Evolutionary conservation across 768 basidiomycete species (phyloP).

Genomic region (Peribolospora kevripleyi): DNA sequence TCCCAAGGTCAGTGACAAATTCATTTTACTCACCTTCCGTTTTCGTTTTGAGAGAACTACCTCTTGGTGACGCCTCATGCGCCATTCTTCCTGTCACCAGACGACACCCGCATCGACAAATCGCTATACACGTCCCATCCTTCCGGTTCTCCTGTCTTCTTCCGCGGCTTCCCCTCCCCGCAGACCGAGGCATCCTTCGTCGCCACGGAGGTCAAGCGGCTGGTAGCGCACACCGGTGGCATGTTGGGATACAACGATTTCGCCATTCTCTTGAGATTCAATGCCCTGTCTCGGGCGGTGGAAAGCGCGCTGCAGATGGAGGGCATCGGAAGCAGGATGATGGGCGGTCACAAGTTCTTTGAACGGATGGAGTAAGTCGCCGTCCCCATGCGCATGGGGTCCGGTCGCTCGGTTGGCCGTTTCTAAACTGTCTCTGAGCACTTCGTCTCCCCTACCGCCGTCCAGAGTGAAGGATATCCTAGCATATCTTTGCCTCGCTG

Average conservation of each 20-base stretch:
- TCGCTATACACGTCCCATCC: constrained; percentile 45
- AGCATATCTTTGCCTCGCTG: constrained; percentile 56
- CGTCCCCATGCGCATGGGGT: not conserved
- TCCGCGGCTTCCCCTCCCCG: constrained; percentile 32
- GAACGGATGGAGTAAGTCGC: constrained; percentile 43
- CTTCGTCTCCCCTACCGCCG: not conserved
- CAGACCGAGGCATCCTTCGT: constrained; percentile 45
- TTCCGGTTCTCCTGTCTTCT: constrained; percentile 33
- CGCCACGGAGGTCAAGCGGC: constrained; percentile 48
- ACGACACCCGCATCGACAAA: constrained; percentile 35
- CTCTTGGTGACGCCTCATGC: not conserved
- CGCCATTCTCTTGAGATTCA: constrained; percentile 61
- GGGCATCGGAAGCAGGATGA: constrained; percentile 49
- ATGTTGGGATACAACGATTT: constrained; percentile 49
- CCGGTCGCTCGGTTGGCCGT: not conserved
- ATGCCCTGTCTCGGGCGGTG: constrained; percentile 47
- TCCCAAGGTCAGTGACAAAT: constrained; percentile 37
- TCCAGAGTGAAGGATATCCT: constrained; percentile 51
- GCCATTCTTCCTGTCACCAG: too few relatives aligned
- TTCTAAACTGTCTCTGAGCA: too few relatives aligned
- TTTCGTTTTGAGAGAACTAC: not conserved
- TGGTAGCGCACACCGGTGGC: constrained; percentile 51
- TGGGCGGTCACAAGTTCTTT: constrained; percentile 63
- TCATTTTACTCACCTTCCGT: not conserved
- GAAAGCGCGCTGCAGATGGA: constrained; percentile 53